Conservation (phyloP, 257 asterid genomes). For the Petrea volubilis region DNA sequence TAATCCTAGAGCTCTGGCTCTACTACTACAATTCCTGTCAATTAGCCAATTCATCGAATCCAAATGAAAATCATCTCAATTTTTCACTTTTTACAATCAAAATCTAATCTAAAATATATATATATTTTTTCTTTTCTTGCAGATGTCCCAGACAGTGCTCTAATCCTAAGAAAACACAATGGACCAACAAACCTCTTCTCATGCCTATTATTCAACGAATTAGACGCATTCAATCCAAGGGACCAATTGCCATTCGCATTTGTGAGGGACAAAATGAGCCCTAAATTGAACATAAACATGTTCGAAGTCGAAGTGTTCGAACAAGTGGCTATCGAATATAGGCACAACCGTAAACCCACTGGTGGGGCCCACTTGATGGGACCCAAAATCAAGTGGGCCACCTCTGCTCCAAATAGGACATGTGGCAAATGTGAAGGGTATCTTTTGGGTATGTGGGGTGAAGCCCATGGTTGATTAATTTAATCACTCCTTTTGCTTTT, state of each 20-base stretch:
- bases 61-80: no score
- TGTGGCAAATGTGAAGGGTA: conserved; percentile 57
- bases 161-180: conserved; percentile 74
- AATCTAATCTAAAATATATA: no score
- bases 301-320: conserved; percentile 82
- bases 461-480: conserved; percentile 50
- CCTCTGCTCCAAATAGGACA: conserved; percentile 30
- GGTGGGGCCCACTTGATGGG: conserved; percentile 39
- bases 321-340: conserved; percentile 68
- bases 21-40: no score
- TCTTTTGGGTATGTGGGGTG: conserved; percentile 71
- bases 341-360: conserved; percentile 61
- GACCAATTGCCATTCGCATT: conserved; percentile 76
- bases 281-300: conserved; percentile 63
- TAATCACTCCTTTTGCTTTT: neutral
- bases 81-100: no score
- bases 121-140: no score
- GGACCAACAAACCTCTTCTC: conserved; percentile 58
- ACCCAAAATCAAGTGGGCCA: conserved; percentile 44
- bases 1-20: no score
- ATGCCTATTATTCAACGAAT: conserved; percentile 83
- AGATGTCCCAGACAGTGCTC: conserved; percentile 95
- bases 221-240: conserved; percentile 90
- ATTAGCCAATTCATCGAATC: no score
- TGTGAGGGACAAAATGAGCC: conserved; percentile 79